Evolutionary conservation across 225 moss, liverwort and hornwort genomes (phyloP), one percentile per base, ranked within the genome.

Genomic region (Marchantia paleacea): DNA sequence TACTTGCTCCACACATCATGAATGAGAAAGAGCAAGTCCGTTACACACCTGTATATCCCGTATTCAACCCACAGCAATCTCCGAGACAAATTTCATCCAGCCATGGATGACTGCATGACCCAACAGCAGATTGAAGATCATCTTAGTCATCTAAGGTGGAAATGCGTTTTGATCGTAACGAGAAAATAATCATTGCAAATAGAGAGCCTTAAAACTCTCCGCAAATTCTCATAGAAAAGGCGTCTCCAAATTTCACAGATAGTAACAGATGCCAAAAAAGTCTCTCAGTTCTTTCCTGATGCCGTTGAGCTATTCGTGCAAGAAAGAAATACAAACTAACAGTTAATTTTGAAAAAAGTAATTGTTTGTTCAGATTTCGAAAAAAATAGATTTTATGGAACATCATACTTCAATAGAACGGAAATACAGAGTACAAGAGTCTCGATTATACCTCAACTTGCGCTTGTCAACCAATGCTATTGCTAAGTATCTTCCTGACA

Each of bases 391-490:
- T 0, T 3, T 60, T 9, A 62, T 62, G 22, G 29, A 39, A 8
- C 31, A 26, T 55, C 58, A 75, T 25, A 39, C 28, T 28, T 65
- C 72, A 52, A 24, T 6, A 13, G 52, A 25, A 20, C 69, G 22
- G 31, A 31, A 13, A 13, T 13, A 10, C 9, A 14, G n/a, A 62
- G 62, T 62, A 62, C 62, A 62, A 62, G 62, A 18, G 62, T 24
- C 10, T 24, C 74, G 53, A 29, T 15, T 61, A 29, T 85, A 99
- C 97, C 97, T 93, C 76, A 99, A 89, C 90, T 94, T 92, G 78
- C 95, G 92, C 92, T 95, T 99, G 86, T 99, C 97, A 86, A 95
- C 97, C 90, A 99, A 86, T 18, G 93, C 97, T 80, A 99, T 99
- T 71, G 97, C 97, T 83, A 99, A 82, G 82, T 92, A 99, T 82